These are phyloP conservation scores for Bathelium albidoporum DNA, from an alignment of 495 filamentous ascomycete species.

Conservation along the genomic window DNA sequence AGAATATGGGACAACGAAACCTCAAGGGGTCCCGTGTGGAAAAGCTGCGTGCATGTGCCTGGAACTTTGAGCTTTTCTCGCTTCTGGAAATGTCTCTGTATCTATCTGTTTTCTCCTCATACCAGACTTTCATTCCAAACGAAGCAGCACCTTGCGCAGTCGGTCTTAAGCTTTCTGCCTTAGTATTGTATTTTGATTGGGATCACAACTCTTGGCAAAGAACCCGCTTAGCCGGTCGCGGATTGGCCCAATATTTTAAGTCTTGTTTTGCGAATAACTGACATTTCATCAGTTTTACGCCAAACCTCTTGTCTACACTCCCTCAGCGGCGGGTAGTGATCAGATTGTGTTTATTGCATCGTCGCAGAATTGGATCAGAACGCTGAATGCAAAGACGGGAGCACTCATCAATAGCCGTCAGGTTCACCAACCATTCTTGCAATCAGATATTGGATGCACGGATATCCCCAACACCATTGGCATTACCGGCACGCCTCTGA, in stretches of 20 bases:
- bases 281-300: slow-evolving; percentile 28
- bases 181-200: too few species aligned
- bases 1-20: background rate
- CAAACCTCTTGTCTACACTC: slow-evolving; percentile 36
- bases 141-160: too few species aligned
- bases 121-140: too few species aligned
- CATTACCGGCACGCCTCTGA: slow-evolving; percentile 30
- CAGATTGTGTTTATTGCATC: slow-evolving; percentile 37
- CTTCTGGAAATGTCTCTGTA: too few species aligned
- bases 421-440: slow-evolving; percentile 29
- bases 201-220: too few species aligned
- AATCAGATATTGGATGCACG: slow-evolving; percentile 31
- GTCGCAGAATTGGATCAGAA: slow-evolving; percentile 30
- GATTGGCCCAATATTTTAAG: background rate
- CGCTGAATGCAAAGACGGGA: slow-evolving; percentile 32
- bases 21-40: slow-evolving; percentile 1
- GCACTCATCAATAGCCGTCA: slow-evolving; percentile 23
- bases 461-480: slow-evolving; percentile 31
- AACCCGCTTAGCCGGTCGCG: slow-evolving; percentile 7
- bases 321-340: slow-evolving; percentile 17
- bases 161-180: too few species aligned
- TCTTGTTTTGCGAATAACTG: background rate
- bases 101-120: too few species aligned
- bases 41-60: too few species aligned
- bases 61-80: too few species aligned